phyloP scores from a whole-genome alignment of 1,284 basidiomycete species.

The Microstroma glucosiphilum region DNA sequence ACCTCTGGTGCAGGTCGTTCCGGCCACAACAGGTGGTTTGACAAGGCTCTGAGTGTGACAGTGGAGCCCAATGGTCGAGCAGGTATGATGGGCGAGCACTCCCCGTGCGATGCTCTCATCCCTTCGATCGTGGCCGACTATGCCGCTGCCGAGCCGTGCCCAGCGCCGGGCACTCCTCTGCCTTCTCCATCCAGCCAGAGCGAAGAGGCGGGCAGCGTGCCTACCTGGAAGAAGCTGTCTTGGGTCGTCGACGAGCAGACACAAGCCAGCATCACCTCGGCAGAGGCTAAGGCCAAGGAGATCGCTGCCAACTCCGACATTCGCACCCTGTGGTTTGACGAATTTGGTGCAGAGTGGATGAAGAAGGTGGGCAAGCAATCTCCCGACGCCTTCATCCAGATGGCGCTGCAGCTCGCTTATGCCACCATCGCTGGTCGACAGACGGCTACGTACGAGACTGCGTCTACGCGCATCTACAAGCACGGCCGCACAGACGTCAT shows the following conservation, averaged over 20 bases:
- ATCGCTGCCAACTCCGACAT: conserved; percentile 76
- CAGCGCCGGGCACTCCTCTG: conserved; percentile 23
- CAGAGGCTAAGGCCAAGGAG: conserved; percentile 61
- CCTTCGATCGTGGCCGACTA: conserved; percentile 87
- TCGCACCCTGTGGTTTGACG: conserved; percentile 74
- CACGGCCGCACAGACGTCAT: conserved; percentile 91
- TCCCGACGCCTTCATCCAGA: conserved; percentile 86
- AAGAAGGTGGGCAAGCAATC: conserved; percentile 71
- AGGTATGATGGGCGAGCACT: conserved; percentile 86
- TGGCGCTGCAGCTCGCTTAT: conserved; percentile 89
- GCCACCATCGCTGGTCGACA: conserved; percentile 70
- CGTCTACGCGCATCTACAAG: conserved; percentile 80
- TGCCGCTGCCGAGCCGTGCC: conserved; percentile 59
- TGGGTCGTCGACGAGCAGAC: conserved; percentile 69
- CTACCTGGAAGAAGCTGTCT: conserved; percentile 54
- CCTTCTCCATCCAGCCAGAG: conserved; percentile 25
- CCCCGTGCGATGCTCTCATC: conserved; percentile 82
- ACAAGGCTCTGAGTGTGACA: conserved; percentile 77
- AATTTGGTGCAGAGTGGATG: conserved; percentile 87
- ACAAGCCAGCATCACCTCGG: conserved; percentile 57
- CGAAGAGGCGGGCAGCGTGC: background rate
- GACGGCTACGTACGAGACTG: conserved; percentile 91
- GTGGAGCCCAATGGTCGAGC: conserved; percentile 81
- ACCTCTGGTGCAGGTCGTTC: conserved; percentile 64
- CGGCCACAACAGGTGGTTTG: conserved; percentile 81